These are phyloP conservation scores for Phellopilus nigrolimitatus DNA, from an alignment of 1,284 basidiomycete species.

Conservation along the genomic window DNA sequence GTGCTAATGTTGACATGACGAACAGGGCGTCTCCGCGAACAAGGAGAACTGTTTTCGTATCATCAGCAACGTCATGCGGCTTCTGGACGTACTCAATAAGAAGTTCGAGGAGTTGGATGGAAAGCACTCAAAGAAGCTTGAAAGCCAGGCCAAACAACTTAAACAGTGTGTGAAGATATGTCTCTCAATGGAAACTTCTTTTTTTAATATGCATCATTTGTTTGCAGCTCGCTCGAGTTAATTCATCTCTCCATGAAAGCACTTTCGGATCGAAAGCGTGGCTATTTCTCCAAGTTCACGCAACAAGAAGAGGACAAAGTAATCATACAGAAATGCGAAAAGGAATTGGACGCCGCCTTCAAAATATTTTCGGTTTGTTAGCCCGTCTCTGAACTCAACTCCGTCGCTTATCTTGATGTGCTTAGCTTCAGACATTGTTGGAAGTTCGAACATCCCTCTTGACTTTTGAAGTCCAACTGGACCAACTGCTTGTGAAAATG, in stretches of 20 bases:
- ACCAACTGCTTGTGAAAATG: too few species aligned
- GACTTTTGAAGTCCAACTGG: too few species aligned
- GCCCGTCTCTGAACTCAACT: not conserved
- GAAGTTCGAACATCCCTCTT: not conserved
- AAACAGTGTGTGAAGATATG: not conserved
- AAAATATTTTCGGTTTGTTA: constrained; percentile 5
- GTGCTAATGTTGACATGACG: not conserved
- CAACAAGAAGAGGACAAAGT: constrained; percentile 4
- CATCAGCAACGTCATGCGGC: not conserved
- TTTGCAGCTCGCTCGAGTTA: not conserved
- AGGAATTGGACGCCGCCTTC: constrained; percentile 1
- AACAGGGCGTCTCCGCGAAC: constrained; percentile 4
- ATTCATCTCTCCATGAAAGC: not conserved
- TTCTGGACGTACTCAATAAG: not conserved
- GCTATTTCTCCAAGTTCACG: not conserved
- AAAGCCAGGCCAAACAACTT: not conserved
- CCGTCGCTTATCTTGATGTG: not conserved
- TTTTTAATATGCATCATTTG: too few species aligned
- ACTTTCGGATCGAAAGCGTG: not conserved
- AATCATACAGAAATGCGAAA: constrained; percentile 4
- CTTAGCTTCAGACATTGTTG: not conserved
- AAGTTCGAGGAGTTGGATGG: not conserved
- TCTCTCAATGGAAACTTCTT: too few species aligned
- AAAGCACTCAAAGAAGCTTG: not conserved
- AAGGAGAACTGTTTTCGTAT: constrained; percentile 6